Evolutionary conservation across 345 rosid genomes (phyloP), one percentile per base, ranked within the genome.

Genomic region (Moringa oleifera): DNA sequence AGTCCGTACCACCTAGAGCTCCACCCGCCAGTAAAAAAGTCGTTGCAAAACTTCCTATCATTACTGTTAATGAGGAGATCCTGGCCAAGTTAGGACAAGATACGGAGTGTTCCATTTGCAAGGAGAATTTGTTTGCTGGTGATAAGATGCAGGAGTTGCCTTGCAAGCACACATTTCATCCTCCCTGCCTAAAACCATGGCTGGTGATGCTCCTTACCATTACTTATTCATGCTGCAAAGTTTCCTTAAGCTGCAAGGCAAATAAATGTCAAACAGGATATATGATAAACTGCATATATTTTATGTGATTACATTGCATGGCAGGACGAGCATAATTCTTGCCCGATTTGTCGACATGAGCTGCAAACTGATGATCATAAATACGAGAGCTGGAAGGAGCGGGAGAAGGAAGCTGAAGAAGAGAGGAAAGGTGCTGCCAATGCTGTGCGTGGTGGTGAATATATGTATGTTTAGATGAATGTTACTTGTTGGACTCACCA

Each of bases 101-200:
- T n/a, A 82, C 78, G 19, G 97, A 93, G 66, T 93, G 99, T 79
- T 80, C 97, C 53, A 88, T 93, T 64, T 93, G 99, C 79, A 88
- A 80, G 67, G 96, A 88, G 84, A 82, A 80, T 74, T 71, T 93
- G 65, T 79, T 78, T 18, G 77, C 77, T 17, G 85, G 78, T 15
- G 95, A 94, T 61, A 82, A 86, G 72, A 93, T 93, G 92, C 98
- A 93, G 66, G 96, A 90, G 79, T 68, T 93, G 77, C 98, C 94
- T 0, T 90, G 98, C 97, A 75, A 88, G 73, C 99, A 90, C 70
- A 83, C 83, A 0, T 90, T 81, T 63, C 96, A 94, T 72, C 99
- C 99, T 68, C 89, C 96, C 56, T 94, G 99, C 77, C 69, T 86
- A 62, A 94, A 94, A 82, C 99, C 97, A 50, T 93, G 98, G 98